Evolutionary conservation across 805 yeast genomes (phyloP).

Genomic region (Candida yuanshanica): DNA sequence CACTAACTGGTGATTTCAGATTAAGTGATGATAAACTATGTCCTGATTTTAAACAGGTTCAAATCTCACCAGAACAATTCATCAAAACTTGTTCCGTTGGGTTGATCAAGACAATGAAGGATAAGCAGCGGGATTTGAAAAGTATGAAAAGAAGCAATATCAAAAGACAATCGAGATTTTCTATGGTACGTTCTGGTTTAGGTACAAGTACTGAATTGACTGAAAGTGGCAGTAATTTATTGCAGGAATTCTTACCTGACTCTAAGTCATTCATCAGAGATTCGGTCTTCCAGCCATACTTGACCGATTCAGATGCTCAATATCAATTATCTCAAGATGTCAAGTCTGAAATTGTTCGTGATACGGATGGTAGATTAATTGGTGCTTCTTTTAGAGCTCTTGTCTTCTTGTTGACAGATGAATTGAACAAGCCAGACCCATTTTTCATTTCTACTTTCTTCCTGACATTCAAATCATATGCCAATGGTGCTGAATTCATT

Average conservation of each 20-base stretch:
- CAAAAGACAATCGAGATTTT: slow-evolving; percentile 29
- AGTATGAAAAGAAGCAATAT: slow-evolving; percentile 16
- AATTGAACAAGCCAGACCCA: slow-evolving; percentile 53
- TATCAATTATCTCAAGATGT: slow-evolving; percentile 13
- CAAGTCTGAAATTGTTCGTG: slow-evolving; percentile 45
- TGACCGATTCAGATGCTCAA: slow-evolving; percentile 22
- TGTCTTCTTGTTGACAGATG: slow-evolving; percentile 62
- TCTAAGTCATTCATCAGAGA: slow-evolving; percentile 30
- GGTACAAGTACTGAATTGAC: slow-evolving; percentile 17
- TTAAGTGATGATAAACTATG: slow-evolving; percentile 55
- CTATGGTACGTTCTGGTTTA: slow-evolving; percentile 28
- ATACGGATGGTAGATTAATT: slow-evolving; percentile 44
- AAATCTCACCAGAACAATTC: slow-evolving; percentile 55
- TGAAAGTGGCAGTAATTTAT: slow-evolving; percentile 26
- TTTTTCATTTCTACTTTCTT: slow-evolving; percentile 71
- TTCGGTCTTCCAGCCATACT: slow-evolving; percentile 32
- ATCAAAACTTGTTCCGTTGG: slow-evolving; percentile 58
- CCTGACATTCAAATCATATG: slow-evolving; percentile 68
- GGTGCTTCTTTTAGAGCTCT: slow-evolving; percentile 73
- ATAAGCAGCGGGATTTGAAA: slow-evolving; percentile 23
- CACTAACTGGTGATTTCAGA: slow-evolving; percentile 61
- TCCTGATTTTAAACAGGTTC: slow-evolving; percentile 55
- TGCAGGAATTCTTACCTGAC: slow-evolving; percentile 31
- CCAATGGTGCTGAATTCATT: slow-evolving; percentile 58
- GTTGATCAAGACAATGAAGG: slow-evolving; percentile 38